Evolutionary conservation across 169 alveolate species (phyloP).

Genomic region (Cardiosporidium cionae): DNA sequence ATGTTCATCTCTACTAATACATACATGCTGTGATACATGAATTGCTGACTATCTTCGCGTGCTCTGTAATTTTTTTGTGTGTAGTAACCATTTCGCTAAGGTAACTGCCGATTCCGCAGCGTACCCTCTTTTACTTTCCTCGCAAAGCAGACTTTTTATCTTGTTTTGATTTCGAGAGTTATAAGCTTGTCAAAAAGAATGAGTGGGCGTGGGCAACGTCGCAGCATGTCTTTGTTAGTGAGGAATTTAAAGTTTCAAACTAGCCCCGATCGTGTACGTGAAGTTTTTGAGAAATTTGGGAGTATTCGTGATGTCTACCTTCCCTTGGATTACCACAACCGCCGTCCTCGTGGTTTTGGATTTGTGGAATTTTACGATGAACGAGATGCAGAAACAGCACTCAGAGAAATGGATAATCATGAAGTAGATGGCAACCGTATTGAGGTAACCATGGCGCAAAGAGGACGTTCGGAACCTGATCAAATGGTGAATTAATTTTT

Average conservation of each 20-base stretch:
- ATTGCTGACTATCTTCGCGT: no score
- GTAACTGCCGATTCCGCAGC: no score
- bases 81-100: no score
- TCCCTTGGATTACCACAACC: conserved; percentile 79
- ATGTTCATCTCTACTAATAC: no score
- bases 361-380: conserved; percentile 68
- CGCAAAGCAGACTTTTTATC: background rate
- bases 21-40: no score
- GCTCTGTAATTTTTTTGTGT: no score
- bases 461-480: conserved; percentile 27
- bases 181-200: background rate
- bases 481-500: conserved; percentile 14
- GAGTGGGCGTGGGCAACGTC: conserved; percentile 14
- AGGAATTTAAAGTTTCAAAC: conserved; percentile 28
- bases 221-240: conserved; percentile 29
- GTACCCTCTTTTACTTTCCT: background rate
- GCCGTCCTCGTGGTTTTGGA: conserved; percentile 80
- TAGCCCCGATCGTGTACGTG: conserved; percentile 27
- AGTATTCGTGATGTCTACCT: conserved; percentile 79
- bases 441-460: conserved; percentile 30
- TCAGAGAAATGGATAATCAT: conserved; percentile 40
- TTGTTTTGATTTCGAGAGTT: background rate
- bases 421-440: conserved; percentile 13
- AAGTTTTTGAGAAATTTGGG: conserved; percentile 44
- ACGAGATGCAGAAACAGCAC: conserved; percentile 71